Evolutionary conservation across 164 flowering plant species (phyloP), one percentile per base, ranked within the genome.

Genomic region (Sedum album): DNA sequence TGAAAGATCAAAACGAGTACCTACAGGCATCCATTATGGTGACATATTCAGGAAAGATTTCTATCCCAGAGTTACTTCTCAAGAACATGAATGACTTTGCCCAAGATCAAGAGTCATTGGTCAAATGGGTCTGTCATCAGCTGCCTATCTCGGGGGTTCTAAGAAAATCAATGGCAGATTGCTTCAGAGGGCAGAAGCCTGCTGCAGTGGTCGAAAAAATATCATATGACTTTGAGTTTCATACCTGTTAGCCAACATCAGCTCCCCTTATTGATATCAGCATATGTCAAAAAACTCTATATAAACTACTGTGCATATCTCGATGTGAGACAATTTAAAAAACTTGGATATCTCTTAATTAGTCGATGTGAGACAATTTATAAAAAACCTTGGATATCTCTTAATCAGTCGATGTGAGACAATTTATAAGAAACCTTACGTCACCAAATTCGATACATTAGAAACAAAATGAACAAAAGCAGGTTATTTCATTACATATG

Each of bases 1-100:
- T 53, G 98, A 91, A 74, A 88, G 72, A 72, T 80, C 98, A n/a
- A 94, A 94, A 67, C 76, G 97, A 94, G 65, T 94, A 88, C 68
- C 72, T 94, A 60, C 98, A 89, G 78, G 97, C 97, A 31, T 86
- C 98, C 30, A 78, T 90, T 26, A 75, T 84, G 31, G 92, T 91
- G 71, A 88, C 86, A 1, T 78, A 68, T 76, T 74, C 89, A 23
- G 88, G 79, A 60, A 89, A 36, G 68, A 74, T 94, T 0, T 76
- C 79, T 38, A 42, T 94, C 5, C 96, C 98, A 6, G 91, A 88
- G 75, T 85, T 86, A 30, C 72, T 93, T 60, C 73, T 86, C 1
- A 61, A 77, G 51, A 84, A 83, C 81, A 81, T 81, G 83, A 65
- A 28, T 31, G 91, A 86, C 68, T 89, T 89, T 70, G 87, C 88